Evolutionary conservation across 75 land plant genomes (phyloP).

Genomic region (Isoetes taiwanensis): DNA sequence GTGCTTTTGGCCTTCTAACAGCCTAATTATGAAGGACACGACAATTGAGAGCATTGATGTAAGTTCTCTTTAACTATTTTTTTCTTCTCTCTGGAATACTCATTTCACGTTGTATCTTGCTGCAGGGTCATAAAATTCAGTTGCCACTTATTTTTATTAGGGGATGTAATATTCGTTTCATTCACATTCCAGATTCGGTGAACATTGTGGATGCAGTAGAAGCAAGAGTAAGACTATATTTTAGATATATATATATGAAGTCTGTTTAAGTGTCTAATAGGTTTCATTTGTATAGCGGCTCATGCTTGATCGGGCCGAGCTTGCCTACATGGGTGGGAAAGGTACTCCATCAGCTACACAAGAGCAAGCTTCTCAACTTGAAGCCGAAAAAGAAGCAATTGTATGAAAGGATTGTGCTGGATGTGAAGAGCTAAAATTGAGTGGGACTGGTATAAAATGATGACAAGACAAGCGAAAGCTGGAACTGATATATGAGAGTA

Average conservation of each 20-base stretch:
- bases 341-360: conserved; percentile 13
- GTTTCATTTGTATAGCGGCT: conserved; percentile 15
- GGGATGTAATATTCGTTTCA: conserved; percentile 32
- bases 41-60: conserved; percentile 28
- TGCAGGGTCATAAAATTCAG: conserved; percentile 20
- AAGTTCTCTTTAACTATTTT: background rate
- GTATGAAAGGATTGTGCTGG: too few species aligned
- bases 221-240: conserved; percentile 19
- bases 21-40: conserved; percentile 28
- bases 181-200: conserved; percentile 25
- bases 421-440: too few species aligned
- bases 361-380: background rate
- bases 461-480: too few species aligned
- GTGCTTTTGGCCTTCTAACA: conserved; percentile 12
- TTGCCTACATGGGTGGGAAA: conserved; percentile 19
- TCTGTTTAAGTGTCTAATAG: background rate
- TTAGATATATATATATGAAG: background rate
- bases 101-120: background rate
- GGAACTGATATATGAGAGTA: too few species aligned
- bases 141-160: conserved; percentile 27
- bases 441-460: too few species aligned
- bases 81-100: background rate
- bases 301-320: conserved; percentile 16
- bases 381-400: background rate
- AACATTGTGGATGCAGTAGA: conserved; percentile 27